These are phyloP conservation scores for Talaromyces sp. DNA, from an alignment of 2,329 filamentous ascomycete genomes.

Conservation along the genomic window DNA sequence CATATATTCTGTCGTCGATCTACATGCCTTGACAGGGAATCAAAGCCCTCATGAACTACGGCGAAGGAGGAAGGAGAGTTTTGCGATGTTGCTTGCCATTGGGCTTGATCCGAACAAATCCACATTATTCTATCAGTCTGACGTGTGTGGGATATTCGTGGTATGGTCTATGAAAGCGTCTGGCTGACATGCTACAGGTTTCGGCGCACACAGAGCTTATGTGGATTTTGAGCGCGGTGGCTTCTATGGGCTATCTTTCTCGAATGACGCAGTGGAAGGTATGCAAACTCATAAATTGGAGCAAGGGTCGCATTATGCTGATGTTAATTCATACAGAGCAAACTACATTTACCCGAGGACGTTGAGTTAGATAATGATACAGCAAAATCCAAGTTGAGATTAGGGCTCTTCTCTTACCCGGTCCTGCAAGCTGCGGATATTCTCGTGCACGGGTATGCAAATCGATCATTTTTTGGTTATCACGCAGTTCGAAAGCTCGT, in stretches of 20 bases:
- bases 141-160: conserved; percentile 49
- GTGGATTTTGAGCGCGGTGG: conserved; percentile 93
- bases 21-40: conserved; percentile 84
- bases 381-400: conserved; percentile 65
- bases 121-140: conserved; percentile 78
- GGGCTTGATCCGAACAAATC: conserved; percentile 76
- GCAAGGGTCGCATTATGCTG: background rate
- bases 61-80: conserved; percentile 65
- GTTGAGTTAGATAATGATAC: conserved; percentile 56
- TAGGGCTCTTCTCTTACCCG: conserved; percentile 93
- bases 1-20: conserved; percentile 84
- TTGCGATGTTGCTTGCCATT: conserved; percentile 78
- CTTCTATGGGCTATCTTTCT: conserved; percentile 87
- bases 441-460: conserved; percentile 69
- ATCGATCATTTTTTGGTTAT: background rate
- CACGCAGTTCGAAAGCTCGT: background rate
- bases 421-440: conserved; percentile 95
- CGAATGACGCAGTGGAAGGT: conserved; percentile 99
- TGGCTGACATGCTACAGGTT: conserved; percentile 49
- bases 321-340: conserved; percentile 55
- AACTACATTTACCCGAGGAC: conserved; percentile 63
- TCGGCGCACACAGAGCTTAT: conserved; percentile 82
- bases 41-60: conserved; percentile 63
- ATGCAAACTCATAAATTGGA: conserved; percentile 19
- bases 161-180: background rate